phyloP scores from a whole-genome alignment of 2,329 filamentous ascomycete species.

The Hypoxylon sp. region DNA sequence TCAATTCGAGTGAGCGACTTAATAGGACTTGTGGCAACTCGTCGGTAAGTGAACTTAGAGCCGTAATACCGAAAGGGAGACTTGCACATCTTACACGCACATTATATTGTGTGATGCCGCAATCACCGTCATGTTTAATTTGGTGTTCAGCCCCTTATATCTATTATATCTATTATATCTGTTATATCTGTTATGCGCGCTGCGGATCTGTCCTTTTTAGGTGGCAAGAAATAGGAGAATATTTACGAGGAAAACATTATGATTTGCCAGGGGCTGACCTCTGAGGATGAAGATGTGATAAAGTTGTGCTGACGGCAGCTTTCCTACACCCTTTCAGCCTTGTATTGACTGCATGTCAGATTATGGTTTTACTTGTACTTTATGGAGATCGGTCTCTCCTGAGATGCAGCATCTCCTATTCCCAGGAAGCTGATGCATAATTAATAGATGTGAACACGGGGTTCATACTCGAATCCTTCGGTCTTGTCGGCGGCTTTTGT shows the following conservation, averaged over 20 bases:
- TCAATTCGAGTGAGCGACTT: slow-evolving; percentile 1
- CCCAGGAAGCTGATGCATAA: slow-evolving; percentile 36
- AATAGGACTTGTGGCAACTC: neutral
- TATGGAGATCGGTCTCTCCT: slow-evolving; percentile 29
- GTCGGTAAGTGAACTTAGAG: neutral
- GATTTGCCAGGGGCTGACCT: slow-evolving; percentile 20
- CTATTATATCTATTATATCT: slow-evolving; percentile 2
- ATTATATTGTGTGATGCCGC: slow-evolving; percentile 9
- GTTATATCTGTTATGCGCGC: slow-evolving; percentile 9
- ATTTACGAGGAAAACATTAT: slow-evolving; percentile 4
- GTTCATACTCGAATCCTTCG: slow-evolving; percentile 43
- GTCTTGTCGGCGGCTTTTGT: slow-evolving; percentile 41
- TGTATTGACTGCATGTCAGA: slow-evolving; percentile 46
- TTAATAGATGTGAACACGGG: slow-evolving; percentile 38
- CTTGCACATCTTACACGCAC: slow-evolving; percentile 7
- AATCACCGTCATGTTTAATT: slow-evolving; percentile 8
- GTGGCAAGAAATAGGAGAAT: slow-evolving; percentile 5
- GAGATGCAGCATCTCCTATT: slow-evolving; percentile 28
- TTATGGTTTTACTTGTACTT: slow-evolving; percentile 37
- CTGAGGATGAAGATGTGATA: slow-evolving; percentile 13
- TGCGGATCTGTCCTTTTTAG: slow-evolving; percentile 12
- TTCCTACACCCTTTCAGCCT: slow-evolving; percentile 41
- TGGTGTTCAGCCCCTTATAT: neutral
- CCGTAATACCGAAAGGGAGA: slow-evolving; percentile 3
- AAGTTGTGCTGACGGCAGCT: slow-evolving; percentile 34